Evolutionary conservation across 164 flowering plant genomes (phyloP).

Genomic region (Chimonanthus salicifolius): DNA sequence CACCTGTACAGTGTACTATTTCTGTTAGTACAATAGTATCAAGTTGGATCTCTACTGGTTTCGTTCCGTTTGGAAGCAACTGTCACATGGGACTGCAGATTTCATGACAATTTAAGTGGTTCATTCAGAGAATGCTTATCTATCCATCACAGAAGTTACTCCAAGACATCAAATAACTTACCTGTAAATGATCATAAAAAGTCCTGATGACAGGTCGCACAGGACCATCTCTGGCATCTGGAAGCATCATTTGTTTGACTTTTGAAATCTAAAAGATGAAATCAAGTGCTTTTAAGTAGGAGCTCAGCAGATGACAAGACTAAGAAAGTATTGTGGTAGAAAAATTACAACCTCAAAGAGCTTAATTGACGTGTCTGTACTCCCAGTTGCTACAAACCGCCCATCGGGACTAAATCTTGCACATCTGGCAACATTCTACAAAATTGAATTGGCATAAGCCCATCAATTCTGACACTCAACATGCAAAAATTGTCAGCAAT

Average conservation of each 20-base stretch:
- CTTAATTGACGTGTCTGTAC: constrained; percentile 83
- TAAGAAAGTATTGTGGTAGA: neutral
- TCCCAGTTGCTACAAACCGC: constrained; percentile 77
- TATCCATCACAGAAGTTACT: neutral
- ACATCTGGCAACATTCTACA: constrained; percentile 78
- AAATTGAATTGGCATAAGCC: neutral
- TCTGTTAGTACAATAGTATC: neutral
- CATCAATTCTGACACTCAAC: neutral
- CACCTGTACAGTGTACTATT: no score
- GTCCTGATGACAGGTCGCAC: constrained; percentile 73
- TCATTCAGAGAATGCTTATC: neutral
- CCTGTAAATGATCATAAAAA: constrained; percentile 79
- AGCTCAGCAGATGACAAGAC: constrained; percentile 3
- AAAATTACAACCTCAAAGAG: constrained; percentile 67
- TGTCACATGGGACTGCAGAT: neutral
- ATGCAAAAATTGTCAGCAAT: neutral
- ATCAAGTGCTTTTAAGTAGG: constrained; percentile 1
- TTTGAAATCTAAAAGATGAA: constrained; percentile 45
- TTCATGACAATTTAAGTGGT: neutral
- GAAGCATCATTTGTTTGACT: constrained; percentile 82
- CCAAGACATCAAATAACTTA: constrained; percentile 16
- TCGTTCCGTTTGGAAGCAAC: neutral
- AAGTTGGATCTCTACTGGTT: neutral
- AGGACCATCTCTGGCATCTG: constrained; percentile 71
- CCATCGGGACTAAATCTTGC: constrained; percentile 92